Base-by-base conservation (phyloP, 2,329 filamentous ascomycete genomes). In the Pseudogymnoascus sp. region DNA sequence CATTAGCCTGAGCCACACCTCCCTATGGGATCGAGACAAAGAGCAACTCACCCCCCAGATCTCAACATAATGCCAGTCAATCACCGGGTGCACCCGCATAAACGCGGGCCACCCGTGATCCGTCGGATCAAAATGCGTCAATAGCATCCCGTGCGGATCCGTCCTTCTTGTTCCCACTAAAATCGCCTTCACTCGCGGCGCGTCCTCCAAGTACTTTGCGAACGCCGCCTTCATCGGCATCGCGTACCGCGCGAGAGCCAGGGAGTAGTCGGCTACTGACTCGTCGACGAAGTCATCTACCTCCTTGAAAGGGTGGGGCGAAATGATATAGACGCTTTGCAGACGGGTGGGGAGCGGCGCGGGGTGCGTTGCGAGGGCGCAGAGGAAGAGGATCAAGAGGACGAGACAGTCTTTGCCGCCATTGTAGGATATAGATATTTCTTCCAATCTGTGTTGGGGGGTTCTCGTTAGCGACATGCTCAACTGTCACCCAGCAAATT, bases 361-460 rank as follows among this genome's bases (percentile, higher is more conserved):
- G 64, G 59, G 64, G 64, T 64, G 64, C 29, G 37, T 63, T 67
- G 68, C 66, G 6, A 83, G 78, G 68, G 79, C 81, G 66, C 88
- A 87, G 68, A 97, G 86, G 72, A 96, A 91, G 67, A 97, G 81
- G 71, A 97, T 83, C 6, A 97, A 82, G 16, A 97, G 86, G 62
- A 97, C 93, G 16, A 97, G 88, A 72, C 93, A 97, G 81, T 97
- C 95, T 76, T 99, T 99, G 65, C 95, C 95, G 72, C 95, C 95
- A 71, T 99, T 99, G 78, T 97, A 99, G 63, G 93, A 96, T 67
- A 97, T 81, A 4, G 93, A 91, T 65, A 97, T 82, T 73, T 96
- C 83, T 64, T 88, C 82, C 66, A 89, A 83, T 64, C 90, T 95
- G 70, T 65, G 50, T 50, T 21, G 19, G 42, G 33, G 37, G 59